These are phyloP conservation scores for Anthoceros angustus DNA, from an alignment of 225 moss, liverwort and hornwort species.

Conservation along the genomic window DNA sequence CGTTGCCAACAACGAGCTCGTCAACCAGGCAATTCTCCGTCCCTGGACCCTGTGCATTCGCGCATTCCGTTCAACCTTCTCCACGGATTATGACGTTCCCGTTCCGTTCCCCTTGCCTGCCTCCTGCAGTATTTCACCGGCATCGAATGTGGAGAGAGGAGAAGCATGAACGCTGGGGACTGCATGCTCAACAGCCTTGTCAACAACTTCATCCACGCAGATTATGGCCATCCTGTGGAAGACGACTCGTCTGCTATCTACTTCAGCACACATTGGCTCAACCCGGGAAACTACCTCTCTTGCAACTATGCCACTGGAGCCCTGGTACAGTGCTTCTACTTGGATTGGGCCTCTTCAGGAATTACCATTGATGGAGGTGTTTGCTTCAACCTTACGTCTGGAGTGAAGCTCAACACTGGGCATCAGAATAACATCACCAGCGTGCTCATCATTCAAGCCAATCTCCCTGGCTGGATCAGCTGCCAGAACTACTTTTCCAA, in stretches of 20 bases:
- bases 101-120: background rate
- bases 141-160: background rate
- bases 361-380: background rate
- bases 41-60: too few species aligned
- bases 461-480: conserved; percentile 1
- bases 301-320: background rate
- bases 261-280: background rate
- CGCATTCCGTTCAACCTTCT: too few species aligned
- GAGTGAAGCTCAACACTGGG: background rate
- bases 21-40: background rate
- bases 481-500: background rate
- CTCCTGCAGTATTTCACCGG: background rate
- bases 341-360: background rate
- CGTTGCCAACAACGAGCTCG: background rate
- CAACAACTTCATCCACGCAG: background rate
- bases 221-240: background rate
- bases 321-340: background rate
- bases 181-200: background rate
- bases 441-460: background rate
- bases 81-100: too few species aligned
- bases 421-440: background rate
- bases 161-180: background rate
- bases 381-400: background rate
- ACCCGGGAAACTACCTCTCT: background rate
- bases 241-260: background rate